These are phyloP conservation scores for Pelargonium myrrhifolium DNA, from an alignment of 441 rosid genomes.

Conservation along the genomic window DNA sequence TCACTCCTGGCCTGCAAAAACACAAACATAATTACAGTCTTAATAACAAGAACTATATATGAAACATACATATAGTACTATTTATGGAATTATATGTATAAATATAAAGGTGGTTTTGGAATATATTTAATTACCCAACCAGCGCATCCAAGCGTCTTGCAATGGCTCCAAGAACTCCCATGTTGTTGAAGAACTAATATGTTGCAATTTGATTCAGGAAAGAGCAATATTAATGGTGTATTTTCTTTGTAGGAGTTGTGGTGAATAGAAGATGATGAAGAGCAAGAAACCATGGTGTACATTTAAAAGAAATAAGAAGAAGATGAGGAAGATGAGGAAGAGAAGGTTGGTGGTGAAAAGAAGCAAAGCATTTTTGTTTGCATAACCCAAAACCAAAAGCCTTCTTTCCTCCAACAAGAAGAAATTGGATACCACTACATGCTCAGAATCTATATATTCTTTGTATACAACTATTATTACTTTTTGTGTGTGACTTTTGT, in stretches of 20 bases:
- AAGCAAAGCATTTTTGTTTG: slow-evolving; percentile 24
- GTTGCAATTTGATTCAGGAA: background rate
- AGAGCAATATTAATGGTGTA: background rate
- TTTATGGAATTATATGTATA: background rate
- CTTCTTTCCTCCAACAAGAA: slow-evolving; percentile 24
- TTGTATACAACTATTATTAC: too few species aligned
- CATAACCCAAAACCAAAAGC: slow-evolving; percentile 1
- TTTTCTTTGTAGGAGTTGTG: background rate
- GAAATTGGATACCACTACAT: too few species aligned
- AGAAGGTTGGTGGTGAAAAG: slow-evolving; percentile 3
- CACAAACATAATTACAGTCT: background rate
- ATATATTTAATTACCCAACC: slow-evolving; percentile 39
- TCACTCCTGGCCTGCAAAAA: slow-evolving; percentile 60
- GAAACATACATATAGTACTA: too few species aligned
- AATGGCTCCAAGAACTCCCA: slow-evolving; percentile 52
- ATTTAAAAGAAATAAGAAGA: background rate
- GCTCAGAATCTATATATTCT: too few species aligned
- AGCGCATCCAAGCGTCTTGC: slow-evolving; percentile 62
- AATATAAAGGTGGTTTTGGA: too few species aligned
- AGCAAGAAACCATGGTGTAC: too few species aligned
- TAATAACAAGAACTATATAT: too few species aligned
- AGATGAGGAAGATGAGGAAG: background rate
- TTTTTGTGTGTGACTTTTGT: too few species aligned
- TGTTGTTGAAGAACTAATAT: slow-evolving; percentile 15
- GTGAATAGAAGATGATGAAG: background rate